phyloP scores from a whole-genome alignment of 2,329 filamentous ascomycete genomes.

The Trichoderma hamatum region DNA sequence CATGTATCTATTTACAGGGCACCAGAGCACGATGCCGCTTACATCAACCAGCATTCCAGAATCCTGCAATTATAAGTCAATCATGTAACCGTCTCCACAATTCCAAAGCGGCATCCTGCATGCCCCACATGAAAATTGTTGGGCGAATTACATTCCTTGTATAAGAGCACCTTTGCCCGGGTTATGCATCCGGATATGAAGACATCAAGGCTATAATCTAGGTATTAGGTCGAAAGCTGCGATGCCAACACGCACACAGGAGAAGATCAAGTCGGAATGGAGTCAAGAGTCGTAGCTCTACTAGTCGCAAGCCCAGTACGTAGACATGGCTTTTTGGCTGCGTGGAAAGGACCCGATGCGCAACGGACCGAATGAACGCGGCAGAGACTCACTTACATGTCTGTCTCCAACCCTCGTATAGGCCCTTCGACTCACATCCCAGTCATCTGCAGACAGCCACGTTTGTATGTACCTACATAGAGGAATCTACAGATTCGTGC shows the following conservation, averaged over 20 bases:
- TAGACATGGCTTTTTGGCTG: neutral
- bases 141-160: slow-evolving; percentile 7
- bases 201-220: no score
- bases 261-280: neutral
- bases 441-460: no score
- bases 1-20: no score
- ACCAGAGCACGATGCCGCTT: neutral
- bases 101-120: neutral
- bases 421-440: no score
- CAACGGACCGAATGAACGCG: neutral
- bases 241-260: no score
- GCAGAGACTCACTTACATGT: neutral
- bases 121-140: slow-evolving; percentile 5
- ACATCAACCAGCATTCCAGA: neutral
- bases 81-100: no score
- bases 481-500: neutral
- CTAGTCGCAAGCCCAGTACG: neutral
- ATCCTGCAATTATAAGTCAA: no score
- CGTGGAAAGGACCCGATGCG: neutral
- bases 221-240: no score
- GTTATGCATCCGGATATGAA: neutral
- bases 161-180: neutral
- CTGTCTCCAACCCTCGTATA: neutral
- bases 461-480: no score
- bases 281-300: neutral